Evolutionary conservation across 306 rosid species (phyloP).

Genomic region (Ceratonia siliqua): DNA sequence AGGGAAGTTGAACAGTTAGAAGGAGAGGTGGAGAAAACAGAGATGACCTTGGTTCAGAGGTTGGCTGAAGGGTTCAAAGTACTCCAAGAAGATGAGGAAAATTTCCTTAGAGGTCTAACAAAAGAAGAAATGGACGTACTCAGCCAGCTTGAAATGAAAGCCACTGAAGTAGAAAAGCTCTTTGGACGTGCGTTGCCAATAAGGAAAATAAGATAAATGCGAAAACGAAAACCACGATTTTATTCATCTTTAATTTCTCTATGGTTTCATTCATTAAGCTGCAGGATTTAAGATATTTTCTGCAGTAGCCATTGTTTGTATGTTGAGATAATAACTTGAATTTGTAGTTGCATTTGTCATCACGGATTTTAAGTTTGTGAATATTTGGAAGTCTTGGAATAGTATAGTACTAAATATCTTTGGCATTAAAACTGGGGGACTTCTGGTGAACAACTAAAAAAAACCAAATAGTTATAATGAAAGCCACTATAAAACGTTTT

Average conservation of each 20-base stretch:
- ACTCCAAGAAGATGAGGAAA: constrained; percentile 75
- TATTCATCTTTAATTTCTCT: neutral
- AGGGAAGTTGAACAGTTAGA: constrained; percentile 82
- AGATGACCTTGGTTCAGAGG: constrained; percentile 61
- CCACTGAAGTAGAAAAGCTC: constrained; percentile 68
- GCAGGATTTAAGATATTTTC: neutral
- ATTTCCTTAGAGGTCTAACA: constrained; percentile 55
- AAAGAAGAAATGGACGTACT: constrained; percentile 81
- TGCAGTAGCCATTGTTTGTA: neutral
- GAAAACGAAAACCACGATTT: constrained; percentile 3
- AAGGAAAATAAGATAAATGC: constrained; percentile 67
- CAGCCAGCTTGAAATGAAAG: constrained; percentile 75
- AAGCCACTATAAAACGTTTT: too few relatives aligned
- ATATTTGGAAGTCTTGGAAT: neutral
- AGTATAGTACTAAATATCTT: neutral
- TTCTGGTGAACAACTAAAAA: too few relatives aligned
- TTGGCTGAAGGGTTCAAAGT: constrained; percentile 71
- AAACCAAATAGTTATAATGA: too few relatives aligned
- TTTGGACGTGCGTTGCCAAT: constrained; percentile 77
- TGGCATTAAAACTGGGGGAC: neutral
- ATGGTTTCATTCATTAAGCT: neutral
- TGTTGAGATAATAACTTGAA: neutral
- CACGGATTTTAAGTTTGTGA: neutral
- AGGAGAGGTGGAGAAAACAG: constrained; percentile 72
- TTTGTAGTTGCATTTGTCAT: neutral